phyloP scores from a whole-genome alignment of 805 yeast species.

The Suhomyces sp. region DNA sequence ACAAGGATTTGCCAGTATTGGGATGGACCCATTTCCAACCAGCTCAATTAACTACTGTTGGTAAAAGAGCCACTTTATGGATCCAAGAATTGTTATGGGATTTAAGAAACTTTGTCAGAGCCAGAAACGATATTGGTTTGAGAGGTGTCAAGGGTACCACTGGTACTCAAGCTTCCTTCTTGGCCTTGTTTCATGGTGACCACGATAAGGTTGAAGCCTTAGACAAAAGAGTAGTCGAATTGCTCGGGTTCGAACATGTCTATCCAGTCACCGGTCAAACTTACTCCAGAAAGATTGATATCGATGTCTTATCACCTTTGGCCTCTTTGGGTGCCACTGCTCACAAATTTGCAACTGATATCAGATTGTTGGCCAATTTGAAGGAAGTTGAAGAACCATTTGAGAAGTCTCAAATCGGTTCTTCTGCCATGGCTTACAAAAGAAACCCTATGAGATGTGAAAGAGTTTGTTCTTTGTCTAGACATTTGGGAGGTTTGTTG shows the following conservation, averaged over 20 bases:
- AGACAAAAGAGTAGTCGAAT: conserved; percentile 88
- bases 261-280: conserved; percentile 99
- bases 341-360: conserved; percentile 97
- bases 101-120: conserved; percentile 90
- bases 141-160: conserved; percentile 99
- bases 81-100: conserved; percentile 98
- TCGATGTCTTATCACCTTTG: conserved; percentile 88
- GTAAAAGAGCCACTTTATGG: conserved; percentile 98
- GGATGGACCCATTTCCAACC: conserved; percentile 99
- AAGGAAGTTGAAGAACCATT: conserved; percentile 98
- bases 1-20: conserved; percentile 93
- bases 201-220: conserved; percentile 93
- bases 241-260: conserved; percentile 90
- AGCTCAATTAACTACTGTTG: conserved; percentile 97
- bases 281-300: conserved; percentile 97
- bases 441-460: conserved; percentile 99
- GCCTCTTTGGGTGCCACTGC: conserved; percentile 95
- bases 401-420: conserved; percentile 97
- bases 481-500: conserved; percentile 90
- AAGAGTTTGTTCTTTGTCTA: conserved; percentile 96
- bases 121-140: conserved; percentile 92
- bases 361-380: conserved; percentile 91
- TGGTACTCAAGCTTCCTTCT: conserved; percentile 97
- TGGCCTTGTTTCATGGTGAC: conserved; percentile 92
- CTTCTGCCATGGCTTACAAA: conserved; percentile 98